phyloP scores from a whole-genome alignment of 2,329 filamentous ascomycete species.

The Sporothrix humicola region DNA sequence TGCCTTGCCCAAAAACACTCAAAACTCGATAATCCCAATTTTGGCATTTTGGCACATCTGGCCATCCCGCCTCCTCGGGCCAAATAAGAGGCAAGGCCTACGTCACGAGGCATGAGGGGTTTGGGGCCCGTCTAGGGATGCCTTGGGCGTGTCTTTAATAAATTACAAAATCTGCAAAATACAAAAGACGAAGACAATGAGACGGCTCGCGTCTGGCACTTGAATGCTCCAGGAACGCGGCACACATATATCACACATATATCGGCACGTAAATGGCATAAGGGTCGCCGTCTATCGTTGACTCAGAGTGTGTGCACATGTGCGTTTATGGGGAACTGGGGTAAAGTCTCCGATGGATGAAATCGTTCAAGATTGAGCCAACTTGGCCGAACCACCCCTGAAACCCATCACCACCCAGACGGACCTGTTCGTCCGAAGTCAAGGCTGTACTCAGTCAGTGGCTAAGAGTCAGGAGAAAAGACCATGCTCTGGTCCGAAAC shows the following conservation, averaged over 20 bases:
- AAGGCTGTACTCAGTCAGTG: not conserved
- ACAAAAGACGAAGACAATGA: not conserved
- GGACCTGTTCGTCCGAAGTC: constrained; percentile 8
- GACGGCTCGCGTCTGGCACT: constrained; percentile 7
- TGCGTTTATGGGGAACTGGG: not conserved
- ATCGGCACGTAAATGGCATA: not conserved
- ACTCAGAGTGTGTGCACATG: not conserved
- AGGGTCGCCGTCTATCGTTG: not conserved
- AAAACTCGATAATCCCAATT: not conserved
- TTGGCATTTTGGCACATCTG: not conserved
- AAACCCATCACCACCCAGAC: not conserved
- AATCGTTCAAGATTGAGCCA: not conserved
- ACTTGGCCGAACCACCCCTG: not conserved
- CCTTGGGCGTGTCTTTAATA: too few species aligned
- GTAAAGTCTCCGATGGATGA: constrained; percentile 14
- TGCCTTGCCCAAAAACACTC: not conserved
- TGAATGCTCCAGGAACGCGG: constrained; percentile 8
- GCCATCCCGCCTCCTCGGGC: not conserved
- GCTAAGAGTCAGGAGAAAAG: not conserved
- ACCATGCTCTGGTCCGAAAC: not conserved
- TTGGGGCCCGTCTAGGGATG: not conserved
- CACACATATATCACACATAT: constrained; percentile 8
- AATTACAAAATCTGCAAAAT: too few species aligned
- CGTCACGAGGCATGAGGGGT: constrained; percentile 11
- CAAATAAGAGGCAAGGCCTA: constrained; percentile 2